phyloP scores from a whole-genome alignment of 495 filamentous ascomycete species.

The Penicillium flavigenum region DNA sequence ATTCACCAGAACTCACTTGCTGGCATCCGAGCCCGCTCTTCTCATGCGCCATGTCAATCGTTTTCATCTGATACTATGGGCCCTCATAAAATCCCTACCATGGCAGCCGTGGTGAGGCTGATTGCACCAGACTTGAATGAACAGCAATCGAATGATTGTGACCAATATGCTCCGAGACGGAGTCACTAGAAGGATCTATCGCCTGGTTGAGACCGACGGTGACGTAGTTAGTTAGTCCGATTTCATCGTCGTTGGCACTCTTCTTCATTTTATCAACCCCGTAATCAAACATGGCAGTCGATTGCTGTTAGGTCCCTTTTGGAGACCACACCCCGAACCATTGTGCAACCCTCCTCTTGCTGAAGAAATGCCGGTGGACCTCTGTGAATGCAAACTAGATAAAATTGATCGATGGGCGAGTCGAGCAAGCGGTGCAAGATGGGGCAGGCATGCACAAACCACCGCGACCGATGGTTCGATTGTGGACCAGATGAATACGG shows the following conservation, averaged over 20 bases:
- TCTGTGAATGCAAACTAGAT: neutral
- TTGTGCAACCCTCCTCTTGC: neutral
- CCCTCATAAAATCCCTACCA: neutral
- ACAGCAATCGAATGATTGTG: slow-evolving; percentile 8
- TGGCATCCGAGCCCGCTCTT: no score
- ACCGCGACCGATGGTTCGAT: slow-evolving; percentile 44
- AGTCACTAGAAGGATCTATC: neutral
- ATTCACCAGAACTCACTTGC: no score
- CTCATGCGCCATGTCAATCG: no score
- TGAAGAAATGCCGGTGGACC: neutral
- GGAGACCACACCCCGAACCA: neutral
- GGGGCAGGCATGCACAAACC: slow-evolving; percentile 44
- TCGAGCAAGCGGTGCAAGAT: slow-evolving; percentile 37
- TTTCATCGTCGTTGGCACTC: slow-evolving; percentile 19
- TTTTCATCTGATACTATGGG: no score
- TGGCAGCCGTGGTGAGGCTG: neutral
- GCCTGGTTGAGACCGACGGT: neutral
- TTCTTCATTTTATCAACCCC: slow-evolving; percentile 9
- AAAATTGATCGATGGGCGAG: slow-evolving; percentile 16
- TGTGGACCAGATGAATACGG: slow-evolving; percentile 45
- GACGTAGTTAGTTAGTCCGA: slow-evolving; percentile 17
- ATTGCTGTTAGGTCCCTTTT: neutral
- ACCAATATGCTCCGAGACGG: neutral
- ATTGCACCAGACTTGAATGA: slow-evolving; percentile 11
- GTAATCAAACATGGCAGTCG: slow-evolving; percentile 18